Base-by-base conservation (phyloP, 176 grass and related monocot genomes). In the Oryza brachyantha region DNA sequence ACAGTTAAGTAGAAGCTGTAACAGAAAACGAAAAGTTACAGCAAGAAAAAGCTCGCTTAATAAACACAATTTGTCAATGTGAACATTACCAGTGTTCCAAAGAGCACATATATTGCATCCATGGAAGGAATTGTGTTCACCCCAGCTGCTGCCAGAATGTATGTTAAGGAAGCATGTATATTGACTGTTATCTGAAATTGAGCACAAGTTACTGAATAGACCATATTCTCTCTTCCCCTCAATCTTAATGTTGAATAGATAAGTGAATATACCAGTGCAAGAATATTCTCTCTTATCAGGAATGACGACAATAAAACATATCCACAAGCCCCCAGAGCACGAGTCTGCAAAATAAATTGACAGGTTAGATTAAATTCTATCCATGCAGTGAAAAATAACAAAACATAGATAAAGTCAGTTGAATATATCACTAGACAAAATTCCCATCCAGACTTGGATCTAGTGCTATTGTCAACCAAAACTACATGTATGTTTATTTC, bases 271-370 rank as follows among this genome's bases (percentile, higher is more conserved):
- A 97, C 95, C 95, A 97, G 36, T 66, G 85, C 83, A 69, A 97
- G 95, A 79, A 97, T 97, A 58, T 97, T 94, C 48, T 98, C 90
- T 87, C 92, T 86, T 84, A 92, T 97, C 50, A 97, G 66, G 78
- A 97, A 94, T 0, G 95, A 97, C 32, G 91, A 88, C 32, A 97
- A 45, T 54, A 97, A 88, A 73, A 97, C 95, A 60, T 94, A 97
- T 54, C 95, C 95, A 37, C 88, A 84, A 74, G 89, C 91, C 86
- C 95, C 95, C 64, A 88, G 14, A 26, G 89, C 89, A 70, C 91
- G 91, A 61, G 57, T 79, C 89, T 97, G 86, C 57, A 86, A 52
- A 76, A 64, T 11, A 69, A 86, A 70, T 38, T 57, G 45, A 17
- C 29, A 64, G 17, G 4, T 70, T 67, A 82, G 28, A 79, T 81